A percentile compares a stretch with the other conserved stretches of the same genome.
Conservation (phyloP, 208 protist genomes). For the Trypanosoma cruzi region DNA sequence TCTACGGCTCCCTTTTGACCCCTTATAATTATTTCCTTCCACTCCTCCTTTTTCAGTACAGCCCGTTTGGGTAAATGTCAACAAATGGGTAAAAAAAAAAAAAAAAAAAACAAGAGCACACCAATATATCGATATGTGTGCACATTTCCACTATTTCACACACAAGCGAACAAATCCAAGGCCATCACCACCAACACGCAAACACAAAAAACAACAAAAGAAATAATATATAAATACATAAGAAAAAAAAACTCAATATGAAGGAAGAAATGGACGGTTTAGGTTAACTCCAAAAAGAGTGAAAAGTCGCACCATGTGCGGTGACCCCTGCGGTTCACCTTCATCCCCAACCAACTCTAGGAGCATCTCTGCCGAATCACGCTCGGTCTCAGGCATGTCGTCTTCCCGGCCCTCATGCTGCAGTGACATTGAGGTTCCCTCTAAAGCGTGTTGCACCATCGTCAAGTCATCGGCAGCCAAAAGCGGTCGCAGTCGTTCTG, state of each 20-base stretch:
- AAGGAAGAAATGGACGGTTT: neutral
- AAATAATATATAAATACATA: constrained; percentile 8
- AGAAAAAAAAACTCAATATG: neutral
- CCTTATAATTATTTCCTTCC: too few species aligned
- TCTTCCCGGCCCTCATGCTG: neutral
- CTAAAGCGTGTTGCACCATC: constrained; percentile 45
- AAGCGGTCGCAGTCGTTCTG: neutral
- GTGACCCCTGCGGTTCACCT: constrained; percentile 24
- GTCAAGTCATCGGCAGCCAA: constrained; percentile 26
- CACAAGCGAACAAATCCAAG: too few species aligned
- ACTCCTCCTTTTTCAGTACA: too few species aligned
- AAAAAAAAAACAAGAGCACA: too few species aligned
- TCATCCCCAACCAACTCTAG: constrained; percentile 72
- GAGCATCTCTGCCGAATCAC: constrained; percentile 50
- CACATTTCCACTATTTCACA: too few species aligned
- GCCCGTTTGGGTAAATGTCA: too few species aligned
- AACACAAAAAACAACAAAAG: neutral
- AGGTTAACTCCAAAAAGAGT: constrained; percentile 29
- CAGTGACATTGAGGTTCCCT: constrained; percentile 6
- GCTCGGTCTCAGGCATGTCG: constrained; percentile 25
- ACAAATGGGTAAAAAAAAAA: too few species aligned
- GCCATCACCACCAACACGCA: neutral
- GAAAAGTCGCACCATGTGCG: constrained; percentile 49
- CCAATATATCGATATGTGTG: neutral
- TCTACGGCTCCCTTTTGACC: neutral